These are phyloP conservation scores for Goffeauzyma gilvescens DNA, from an alignment of 768 basidiomycete genomes.

Conservation along the genomic window DNA sequence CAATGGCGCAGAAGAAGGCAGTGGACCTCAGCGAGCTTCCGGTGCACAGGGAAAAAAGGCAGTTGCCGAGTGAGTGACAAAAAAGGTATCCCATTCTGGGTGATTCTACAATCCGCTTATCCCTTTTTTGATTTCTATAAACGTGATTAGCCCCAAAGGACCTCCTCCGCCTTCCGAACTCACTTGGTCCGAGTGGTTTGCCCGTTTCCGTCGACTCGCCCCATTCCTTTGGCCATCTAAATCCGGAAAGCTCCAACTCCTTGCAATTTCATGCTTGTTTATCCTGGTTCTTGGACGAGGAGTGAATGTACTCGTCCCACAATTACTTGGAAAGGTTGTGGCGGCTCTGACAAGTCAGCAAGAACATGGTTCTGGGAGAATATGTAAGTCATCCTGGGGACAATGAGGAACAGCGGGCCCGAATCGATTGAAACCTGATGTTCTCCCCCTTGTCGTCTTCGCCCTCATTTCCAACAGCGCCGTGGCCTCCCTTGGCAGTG, in stretches of 20 bases:
- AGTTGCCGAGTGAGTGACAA: too few relatives aligned
- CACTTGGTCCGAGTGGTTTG: constrained; percentile 51
- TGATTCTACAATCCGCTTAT: too few relatives aligned
- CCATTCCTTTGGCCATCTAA: constrained; percentile 76
- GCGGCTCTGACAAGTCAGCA: constrained; percentile 37
- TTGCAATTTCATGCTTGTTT: constrained; percentile 50
- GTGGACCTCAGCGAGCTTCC: too few relatives aligned
- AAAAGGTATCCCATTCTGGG: too few relatives aligned
- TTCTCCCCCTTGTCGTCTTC: too few relatives aligned
- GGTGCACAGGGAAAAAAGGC: too few relatives aligned
- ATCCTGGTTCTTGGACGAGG: constrained; percentile 55
- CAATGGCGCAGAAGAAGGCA: too few relatives aligned
- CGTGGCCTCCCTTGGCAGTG: constrained; percentile 50
- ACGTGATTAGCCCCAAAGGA: not conserved
- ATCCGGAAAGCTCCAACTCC: constrained; percentile 45
- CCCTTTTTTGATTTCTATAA: too few relatives aligned
- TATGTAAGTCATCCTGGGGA: constrained; percentile 6
- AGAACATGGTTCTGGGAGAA: constrained; percentile 30
- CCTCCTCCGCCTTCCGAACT: constrained; percentile 34
- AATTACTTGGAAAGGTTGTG: constrained; percentile 50
- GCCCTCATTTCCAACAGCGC: constrained; percentile 16
- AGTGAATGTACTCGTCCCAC: constrained; percentile 55
- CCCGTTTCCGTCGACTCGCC: constrained; percentile 45
- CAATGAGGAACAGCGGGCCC: not conserved
- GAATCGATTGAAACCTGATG: not conserved